phyloP scores from a whole-genome alignment of 75 land plant genomes.

The Picea glauca region DNA sequence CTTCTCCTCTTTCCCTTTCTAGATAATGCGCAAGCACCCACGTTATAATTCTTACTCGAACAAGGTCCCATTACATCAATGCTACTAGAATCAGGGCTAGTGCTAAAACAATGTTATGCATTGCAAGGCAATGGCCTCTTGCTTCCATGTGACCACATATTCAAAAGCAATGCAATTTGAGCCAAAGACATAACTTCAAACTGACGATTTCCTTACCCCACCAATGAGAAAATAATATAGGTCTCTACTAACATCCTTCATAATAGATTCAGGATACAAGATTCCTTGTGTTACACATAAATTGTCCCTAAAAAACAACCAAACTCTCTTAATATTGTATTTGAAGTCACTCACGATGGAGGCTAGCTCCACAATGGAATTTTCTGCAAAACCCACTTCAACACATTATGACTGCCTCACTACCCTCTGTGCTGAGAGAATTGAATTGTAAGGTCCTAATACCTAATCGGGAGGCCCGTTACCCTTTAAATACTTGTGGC shows the following conservation, averaged over 20 bases:
- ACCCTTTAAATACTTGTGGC: too few relatives aligned
- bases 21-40: not conserved
- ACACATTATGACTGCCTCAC: too few relatives aligned
- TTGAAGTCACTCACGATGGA: too few relatives aligned
- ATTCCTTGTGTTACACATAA: not conserved
- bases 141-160: not conserved
- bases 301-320: not conserved
- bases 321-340: too few relatives aligned
- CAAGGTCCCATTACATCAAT: not conserved
- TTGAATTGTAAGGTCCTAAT: too few relatives aligned
- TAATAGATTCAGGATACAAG: not conserved
- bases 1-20: conserved; percentile 1
- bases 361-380: too few relatives aligned
- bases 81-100: not conserved
- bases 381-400: too few relatives aligned
- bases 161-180: not conserved
- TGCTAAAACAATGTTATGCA: not conserved
- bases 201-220: not conserved
- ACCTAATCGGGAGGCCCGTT: too few relatives aligned
- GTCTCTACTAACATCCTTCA: not conserved
- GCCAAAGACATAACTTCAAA: conserved; percentile 8
- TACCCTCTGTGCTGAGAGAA: too few relatives aligned
- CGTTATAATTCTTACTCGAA: not conserved
- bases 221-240: not conserved
- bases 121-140: not conserved